Evolutionary conservation across 176 grass and related monocot genomes (phyloP), one percentile per base, ranked within the genome.

Genomic region (Panicum miliaceum): DNA sequence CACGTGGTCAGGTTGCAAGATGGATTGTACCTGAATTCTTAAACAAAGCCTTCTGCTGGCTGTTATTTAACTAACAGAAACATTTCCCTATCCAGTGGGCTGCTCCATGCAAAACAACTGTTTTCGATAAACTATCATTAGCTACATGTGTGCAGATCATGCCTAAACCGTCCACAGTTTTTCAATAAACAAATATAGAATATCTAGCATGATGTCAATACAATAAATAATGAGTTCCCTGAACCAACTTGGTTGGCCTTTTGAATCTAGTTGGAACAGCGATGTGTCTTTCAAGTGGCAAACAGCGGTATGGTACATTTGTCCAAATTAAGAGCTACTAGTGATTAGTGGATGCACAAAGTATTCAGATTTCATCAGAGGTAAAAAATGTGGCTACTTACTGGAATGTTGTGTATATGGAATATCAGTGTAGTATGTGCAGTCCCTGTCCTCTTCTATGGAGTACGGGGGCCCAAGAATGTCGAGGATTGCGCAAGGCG

Each of bases 391-490:
- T 18, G 8, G 12, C 18, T 88, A 66, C 94, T 93, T 89, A 96
- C 94, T 68, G 12, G 42, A 22, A 76, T 71, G 42, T 34, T 41
- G n/a, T 6, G 73, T 75, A 73, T 88, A 90, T 26, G 89, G 85
- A 52, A 83, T 68, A 43, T 93, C 89, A 0, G 56, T 64, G 73
- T 95, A 98, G 75, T 98, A 95, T 0, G 93, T 95, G 88, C 93
- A 95, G 59, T 98, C 93, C 6, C 93, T 89, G 52, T 69, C 96
- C 47, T 98, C 93, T 46, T 92, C 85, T 0, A 81, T 87, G 37
- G 93, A 94, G 83, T 98, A 98, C 2, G 96, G 96, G 0, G 96
- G 96, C 0, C 96, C 96, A 4, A 92, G 85, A 52, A 98, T 58
- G 51, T 98, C 96, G 2, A 98, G 83, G n/a, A 98, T 41, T 0